Base-by-base conservation (phyloP, 306 rosid species). In the Cucumis hystrix region DNA sequence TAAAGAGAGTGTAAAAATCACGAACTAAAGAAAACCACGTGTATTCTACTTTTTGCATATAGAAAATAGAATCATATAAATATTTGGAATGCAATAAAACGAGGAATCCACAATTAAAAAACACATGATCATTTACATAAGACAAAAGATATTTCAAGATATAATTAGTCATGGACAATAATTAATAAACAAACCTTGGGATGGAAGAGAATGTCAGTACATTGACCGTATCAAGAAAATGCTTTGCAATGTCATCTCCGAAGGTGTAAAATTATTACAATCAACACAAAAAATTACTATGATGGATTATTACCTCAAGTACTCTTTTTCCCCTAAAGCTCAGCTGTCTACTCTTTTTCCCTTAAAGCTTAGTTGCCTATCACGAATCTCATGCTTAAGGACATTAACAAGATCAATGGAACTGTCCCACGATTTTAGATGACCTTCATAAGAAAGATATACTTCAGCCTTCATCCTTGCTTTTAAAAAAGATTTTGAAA, bases 321-420 rank as follows among this genome's bases (percentile, higher is more conserved):
- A 95, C 97, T 85, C 93, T 90, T 90, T 95, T 95, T 16, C 98
- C 98, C 83, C 98, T 86, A 79, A 95, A 90, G 84, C 91, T 90
- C 82, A 95, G 84, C 74, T 95, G 97, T 62, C 98, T n/a, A n/a
- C n/a, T n/a, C n/a, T n/a, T n/a, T n/a, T n/a, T n/a, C n/a, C n/a
- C n/a, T n/a, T n/a, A n/a, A n/a, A n/a, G n/a, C n/a, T n/a, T n/a
- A n/a, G n/a, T n/a, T n/a, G n/a, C n/a, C n/a, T n/a, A n/a, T n/a
- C n/a, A n/a, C n/a, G n/a, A n/a, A n/a, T n/a, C n/a, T n/a, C n/a
- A n/a, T n/a, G n/a, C n/a, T n/a, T n/a, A n/a, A n/a, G n/a, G n/a
- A n/a, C n/a, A n/a, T n/a, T n/a, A n/a, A n/a, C n/a, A n/a, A n/a
- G n/a, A n/a, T n/a, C n/a, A n/a, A n/a, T n/a, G n/a, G n/a, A n/a